A percentile compares a stretch with the other conserved stretches of the same genome.
Conservation (phyloP, 176 grass and related monocot genomes). For the Raddia guianensis region DNA sequence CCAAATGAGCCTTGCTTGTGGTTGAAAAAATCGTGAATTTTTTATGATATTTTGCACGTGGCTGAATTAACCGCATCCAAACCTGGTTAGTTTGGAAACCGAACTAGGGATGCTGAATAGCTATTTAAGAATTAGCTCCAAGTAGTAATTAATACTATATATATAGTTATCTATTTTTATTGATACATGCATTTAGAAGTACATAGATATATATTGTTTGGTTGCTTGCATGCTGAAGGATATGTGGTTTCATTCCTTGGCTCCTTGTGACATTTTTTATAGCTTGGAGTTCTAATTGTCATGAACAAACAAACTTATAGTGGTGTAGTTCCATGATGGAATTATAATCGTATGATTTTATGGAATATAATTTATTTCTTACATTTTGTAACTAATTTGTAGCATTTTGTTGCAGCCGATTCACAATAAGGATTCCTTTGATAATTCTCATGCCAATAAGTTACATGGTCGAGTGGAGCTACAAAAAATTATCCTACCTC, state of each 20-base stretch:
- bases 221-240: background rate
- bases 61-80: too few relatives aligned
- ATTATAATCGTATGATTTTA: background rate
- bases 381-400: background rate
- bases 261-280: too few relatives aligned
- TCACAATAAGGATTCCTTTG: constrained; percentile 63
- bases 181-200: background rate
- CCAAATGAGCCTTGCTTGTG: too few relatives aligned
- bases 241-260: background rate
- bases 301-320: background rate
- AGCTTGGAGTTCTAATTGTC: background rate
- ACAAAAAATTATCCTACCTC: constrained; percentile 46
- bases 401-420: constrained; percentile 30
- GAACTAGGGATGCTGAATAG: too few relatives aligned
- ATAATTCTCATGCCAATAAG: constrained; percentile 50
- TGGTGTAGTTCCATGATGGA: background rate
- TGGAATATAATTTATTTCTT: background rate
- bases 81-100: too few relatives aligned
- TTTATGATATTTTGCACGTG: too few relatives aligned
- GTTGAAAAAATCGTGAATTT: too few relatives aligned
- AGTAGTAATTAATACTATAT: too few relatives aligned
- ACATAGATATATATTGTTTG: background rate
- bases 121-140: too few relatives aligned
- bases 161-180: too few relatives aligned
- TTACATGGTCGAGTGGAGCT: constrained; percentile 59